These are phyloP conservation scores for Pyrenochaeta sp. DNA, from an alignment of 2,329 filamentous ascomycete genomes.

Conservation along the genomic window DNA sequence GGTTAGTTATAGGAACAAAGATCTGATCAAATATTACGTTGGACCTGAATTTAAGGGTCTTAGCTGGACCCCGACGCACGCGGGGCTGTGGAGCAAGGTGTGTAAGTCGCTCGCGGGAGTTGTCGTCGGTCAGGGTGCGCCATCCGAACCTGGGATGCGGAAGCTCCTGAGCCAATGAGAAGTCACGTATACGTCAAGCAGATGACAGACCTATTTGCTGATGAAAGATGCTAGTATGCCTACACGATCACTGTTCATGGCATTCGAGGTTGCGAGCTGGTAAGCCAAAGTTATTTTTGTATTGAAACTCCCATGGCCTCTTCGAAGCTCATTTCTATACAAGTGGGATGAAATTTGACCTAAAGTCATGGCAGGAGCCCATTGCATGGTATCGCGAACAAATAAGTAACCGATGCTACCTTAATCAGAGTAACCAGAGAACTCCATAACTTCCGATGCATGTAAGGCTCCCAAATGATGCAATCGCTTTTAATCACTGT, in stretches of 20 bases:
- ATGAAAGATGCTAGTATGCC: no score
- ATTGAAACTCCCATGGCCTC: no score
- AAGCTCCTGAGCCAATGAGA: constrained; percentile 14
- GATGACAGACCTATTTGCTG: no score
- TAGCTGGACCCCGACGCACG: constrained; percentile 5
- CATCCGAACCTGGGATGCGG: constrained; percentile 19
- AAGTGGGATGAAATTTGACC: no score
- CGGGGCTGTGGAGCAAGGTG: constrained; percentile 20
- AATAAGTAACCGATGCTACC: no score
- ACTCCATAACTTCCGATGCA: constrained; percentile 11
- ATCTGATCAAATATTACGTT: constrained; percentile 2
- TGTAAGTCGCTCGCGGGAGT: constrained; percentile 19
- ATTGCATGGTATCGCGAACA: no score
- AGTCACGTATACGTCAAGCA: no score
- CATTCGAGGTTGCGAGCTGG: neutral
- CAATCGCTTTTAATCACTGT: constrained; percentile 50
- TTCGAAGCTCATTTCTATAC: no score
- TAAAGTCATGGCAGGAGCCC: no score
- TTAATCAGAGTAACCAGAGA: constrained; percentile 1
- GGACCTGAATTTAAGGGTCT: constrained; percentile 3
- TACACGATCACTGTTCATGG: constrained; percentile 2
- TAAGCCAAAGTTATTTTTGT: no score
- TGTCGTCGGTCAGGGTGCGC: constrained; percentile 26
- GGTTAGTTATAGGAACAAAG: constrained; percentile 1
- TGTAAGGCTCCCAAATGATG: no score